phyloP scores from a whole-genome alignment of 2,329 filamentous ascomycete species.

The Penicillium sclerotigenum region DNA sequence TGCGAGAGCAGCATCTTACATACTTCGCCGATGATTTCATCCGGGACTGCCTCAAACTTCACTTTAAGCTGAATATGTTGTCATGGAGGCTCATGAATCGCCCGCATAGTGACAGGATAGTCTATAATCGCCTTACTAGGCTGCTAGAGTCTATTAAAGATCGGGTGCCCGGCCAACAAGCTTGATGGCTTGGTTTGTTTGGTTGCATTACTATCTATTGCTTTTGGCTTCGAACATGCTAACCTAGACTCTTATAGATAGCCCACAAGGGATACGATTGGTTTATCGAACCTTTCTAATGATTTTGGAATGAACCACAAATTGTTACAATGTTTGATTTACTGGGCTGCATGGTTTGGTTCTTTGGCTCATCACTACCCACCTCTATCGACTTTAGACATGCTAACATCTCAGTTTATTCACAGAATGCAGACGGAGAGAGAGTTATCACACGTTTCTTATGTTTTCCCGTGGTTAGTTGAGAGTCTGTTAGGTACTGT shows the following conservation, averaged over 20 bases:
- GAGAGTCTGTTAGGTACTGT: too few relatives aligned
- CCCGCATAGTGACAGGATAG: too few relatives aligned
- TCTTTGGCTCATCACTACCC: not conserved
- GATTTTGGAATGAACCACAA: not conserved
- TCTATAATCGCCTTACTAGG: not conserved
- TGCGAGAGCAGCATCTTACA: not conserved
- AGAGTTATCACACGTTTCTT: rapidly evolving
- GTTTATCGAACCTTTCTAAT: not conserved
- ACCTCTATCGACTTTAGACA: not conserved
- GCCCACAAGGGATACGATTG: not conserved
- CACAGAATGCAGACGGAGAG: not conserved
- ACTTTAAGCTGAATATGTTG: not conserved
- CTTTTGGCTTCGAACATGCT: not conserved
- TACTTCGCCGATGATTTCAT: not conserved
- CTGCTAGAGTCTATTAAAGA: not conserved
- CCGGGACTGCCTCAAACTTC: not conserved
- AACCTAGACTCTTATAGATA: not conserved
- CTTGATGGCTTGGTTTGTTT: not conserved
- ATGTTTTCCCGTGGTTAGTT: too few relatives aligned
- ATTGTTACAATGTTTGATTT: not conserved
- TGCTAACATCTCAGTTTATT: not conserved
- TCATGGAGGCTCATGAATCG: not conserved
- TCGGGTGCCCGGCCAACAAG: not conserved
- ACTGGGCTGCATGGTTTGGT: not conserved
- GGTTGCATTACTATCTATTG: too few relatives aligned